These are phyloP conservation scores for Solanum lycopersicoides DNA, from an alignment of 257 asterid species.

Conservation along the genomic window DNA sequence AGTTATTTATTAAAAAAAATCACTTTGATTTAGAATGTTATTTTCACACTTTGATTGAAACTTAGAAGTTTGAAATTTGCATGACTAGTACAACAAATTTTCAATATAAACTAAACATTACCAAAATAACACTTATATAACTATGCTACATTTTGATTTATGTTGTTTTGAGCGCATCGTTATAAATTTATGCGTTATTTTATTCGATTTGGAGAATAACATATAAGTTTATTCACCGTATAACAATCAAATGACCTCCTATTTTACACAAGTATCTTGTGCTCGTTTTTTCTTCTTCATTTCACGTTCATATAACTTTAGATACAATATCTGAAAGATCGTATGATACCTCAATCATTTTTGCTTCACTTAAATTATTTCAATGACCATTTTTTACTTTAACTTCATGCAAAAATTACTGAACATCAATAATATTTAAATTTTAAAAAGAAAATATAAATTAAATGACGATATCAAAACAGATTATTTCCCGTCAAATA, in stretches of 20 bases:
- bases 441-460: too few relatives aligned
- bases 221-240: background rate
- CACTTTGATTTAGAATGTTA: background rate
- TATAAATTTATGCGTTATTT: too few relatives aligned
- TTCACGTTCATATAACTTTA: background rate
- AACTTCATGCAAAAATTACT: too few relatives aligned
- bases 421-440: too few relatives aligned
- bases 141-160: background rate
- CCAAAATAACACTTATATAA: background rate
- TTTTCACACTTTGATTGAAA: background rate
- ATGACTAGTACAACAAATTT: background rate
- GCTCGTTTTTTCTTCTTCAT: too few relatives aligned
- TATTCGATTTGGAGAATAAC: too few relatives aligned
- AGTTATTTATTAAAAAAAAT: too few relatives aligned
- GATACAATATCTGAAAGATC: background rate
- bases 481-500: background rate
- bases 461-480: background rate
- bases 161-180: background rate
- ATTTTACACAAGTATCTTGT: too few relatives aligned
- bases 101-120: background rate
- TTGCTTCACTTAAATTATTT: too few relatives aligned
- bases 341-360: too few relatives aligned
- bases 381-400: background rate
- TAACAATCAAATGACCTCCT: background rate
- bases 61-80: background rate